These are phyloP conservation scores for Pythium utonaiense DNA, from an alignment of 352 stramenopile species.

Conservation along the genomic window DNA sequence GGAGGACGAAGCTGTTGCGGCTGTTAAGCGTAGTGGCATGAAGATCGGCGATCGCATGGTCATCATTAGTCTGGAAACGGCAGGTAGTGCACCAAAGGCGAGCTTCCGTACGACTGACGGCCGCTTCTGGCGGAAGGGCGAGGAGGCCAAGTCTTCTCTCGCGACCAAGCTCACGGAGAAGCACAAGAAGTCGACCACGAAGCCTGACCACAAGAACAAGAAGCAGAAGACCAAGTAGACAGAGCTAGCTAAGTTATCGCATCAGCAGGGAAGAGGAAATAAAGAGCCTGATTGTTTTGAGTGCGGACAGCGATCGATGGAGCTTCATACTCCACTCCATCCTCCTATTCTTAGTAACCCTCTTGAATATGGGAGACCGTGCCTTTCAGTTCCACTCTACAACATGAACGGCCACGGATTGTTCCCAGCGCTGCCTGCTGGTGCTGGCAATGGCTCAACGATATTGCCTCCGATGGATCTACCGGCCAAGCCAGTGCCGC, in stretches of 20 bases:
- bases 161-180: constrained; percentile 77
- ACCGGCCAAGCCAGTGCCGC: not conserved
- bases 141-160: constrained; percentile 79
- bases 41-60: constrained; percentile 87
- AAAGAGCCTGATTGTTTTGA: not conserved
- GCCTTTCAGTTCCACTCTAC: not conserved
- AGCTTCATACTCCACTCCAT: not conserved
- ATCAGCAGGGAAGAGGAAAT: not conserved
- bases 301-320: not conserved
- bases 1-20: constrained; percentile 66
- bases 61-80: constrained; percentile 91
- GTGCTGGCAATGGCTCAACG: not conserved
- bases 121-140: constrained; percentile 86
- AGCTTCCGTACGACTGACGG: constrained; percentile 87
- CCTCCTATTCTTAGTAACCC: not conserved
- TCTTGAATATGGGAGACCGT: not conserved
- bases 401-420: constrained; percentile 1
- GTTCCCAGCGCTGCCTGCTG: not conserved
- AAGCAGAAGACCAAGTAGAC: constrained; percentile 23
- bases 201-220: constrained; percentile 9
- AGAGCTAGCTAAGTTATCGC: constrained; percentile 25
- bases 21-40: constrained; percentile 77
- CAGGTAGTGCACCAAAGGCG: constrained; percentile 84
- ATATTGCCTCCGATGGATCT: not conserved
- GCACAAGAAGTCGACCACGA: constrained; percentile 24